Conservation (phyloP, 768 basidiomycete species). For the Astraeus odoratus region DNA sequence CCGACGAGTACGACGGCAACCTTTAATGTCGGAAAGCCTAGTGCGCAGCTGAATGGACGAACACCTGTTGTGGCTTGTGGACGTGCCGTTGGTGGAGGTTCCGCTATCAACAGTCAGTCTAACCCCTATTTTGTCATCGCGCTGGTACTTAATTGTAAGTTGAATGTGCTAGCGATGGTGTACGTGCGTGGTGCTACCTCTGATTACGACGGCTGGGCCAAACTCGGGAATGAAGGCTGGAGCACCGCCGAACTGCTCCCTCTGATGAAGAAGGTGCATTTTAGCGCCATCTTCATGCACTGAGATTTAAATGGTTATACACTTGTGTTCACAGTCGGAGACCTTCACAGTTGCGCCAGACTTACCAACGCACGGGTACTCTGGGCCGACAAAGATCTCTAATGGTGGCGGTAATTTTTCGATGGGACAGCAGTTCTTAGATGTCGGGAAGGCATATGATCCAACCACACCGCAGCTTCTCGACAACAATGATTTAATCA, state of each 20-base stretch:
- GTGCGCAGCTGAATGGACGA: conserved; percentile 11
- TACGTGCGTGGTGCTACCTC: conserved; percentile 19
- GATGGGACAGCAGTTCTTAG: conserved; percentile 37
- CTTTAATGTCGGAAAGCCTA: conserved; percentile 7
- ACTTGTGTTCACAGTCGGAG: conserved; percentile 19
- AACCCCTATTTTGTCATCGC: background rate
- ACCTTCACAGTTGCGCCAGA: conserved; percentile 25
- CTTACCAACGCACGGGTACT: conserved; percentile 30
- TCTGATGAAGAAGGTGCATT: conserved; percentile 18
- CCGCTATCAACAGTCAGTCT: conserved; percentile 15
- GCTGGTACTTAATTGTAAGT: background rate
- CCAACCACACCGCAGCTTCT: conserved; percentile 35
- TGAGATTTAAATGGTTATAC: background rate
- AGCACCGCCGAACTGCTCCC: conserved; percentile 19
- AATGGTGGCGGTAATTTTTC: conserved; percentile 4
- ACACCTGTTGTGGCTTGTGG: conserved; percentile 11
- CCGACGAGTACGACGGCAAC: conserved; percentile 14
- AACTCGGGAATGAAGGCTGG: conserved; percentile 19
- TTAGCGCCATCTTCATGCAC: background rate
- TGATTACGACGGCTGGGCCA: conserved; percentile 25
- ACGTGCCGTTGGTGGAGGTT: conserved; percentile 21
- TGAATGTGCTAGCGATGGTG: conserved; percentile 9
- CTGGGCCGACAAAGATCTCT: conserved; percentile 25
- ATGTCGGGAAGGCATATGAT: conserved; percentile 41
- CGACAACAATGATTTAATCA: conserved; percentile 42